Evolutionary conservation across 202 grass and related monocot species (phyloP).

Genomic region (Schoenoplectus tabernaemontani): DNA sequence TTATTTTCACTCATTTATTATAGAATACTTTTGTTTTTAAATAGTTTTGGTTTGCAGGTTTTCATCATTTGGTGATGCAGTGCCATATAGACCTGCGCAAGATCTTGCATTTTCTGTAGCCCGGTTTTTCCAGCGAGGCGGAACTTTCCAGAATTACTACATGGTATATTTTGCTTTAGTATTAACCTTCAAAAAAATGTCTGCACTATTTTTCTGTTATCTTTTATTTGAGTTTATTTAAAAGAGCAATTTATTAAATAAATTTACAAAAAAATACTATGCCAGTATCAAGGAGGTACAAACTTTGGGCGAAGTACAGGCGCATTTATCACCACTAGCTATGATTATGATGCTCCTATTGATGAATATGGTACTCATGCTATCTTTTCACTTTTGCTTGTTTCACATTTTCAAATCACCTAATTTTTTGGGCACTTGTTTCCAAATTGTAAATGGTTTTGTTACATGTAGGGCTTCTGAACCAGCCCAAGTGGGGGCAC

Average conservation of each 20-base stretch:
- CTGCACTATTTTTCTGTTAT: not conserved
- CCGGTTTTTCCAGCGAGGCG: slow-evolving; percentile 90
- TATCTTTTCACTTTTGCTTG: not conserved
- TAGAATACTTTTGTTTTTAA: not conserved
- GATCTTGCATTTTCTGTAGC: slow-evolving; percentile 93
- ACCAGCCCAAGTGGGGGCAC: slow-evolving; percentile 93
- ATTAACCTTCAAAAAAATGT: not conserved
- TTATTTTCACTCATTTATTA: not conserved
- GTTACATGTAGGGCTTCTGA: slow-evolving; percentile 51
- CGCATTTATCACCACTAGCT: slow-evolving; percentile 91
- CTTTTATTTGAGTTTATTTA: not conserved
- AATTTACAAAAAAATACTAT: slow-evolving; percentile 3
- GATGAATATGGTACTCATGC: slow-evolving; percentile 81
- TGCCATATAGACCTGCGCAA: slow-evolving; percentile 77
- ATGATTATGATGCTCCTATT: slow-evolving; percentile 96
- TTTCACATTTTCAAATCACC: not conserved
- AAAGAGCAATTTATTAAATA: not conserved
- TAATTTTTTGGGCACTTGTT: not conserved
- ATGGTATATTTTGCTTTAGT: slow-evolving; percentile 40
- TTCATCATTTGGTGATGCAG: slow-evolving; percentile 71
- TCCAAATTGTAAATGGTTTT: slow-evolving; percentile 9
- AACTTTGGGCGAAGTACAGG: slow-evolving; percentile 76
- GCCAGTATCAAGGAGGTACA: slow-evolving; percentile 90
- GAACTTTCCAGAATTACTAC: slow-evolving; percentile 99
- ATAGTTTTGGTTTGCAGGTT: slow-evolving; percentile 32